A percentile compares a stretch with the other conserved stretches of the same genome.
Conservation (phyloP, 495 filamentous ascomycete species). For the Neurospora sp. region DNA sequence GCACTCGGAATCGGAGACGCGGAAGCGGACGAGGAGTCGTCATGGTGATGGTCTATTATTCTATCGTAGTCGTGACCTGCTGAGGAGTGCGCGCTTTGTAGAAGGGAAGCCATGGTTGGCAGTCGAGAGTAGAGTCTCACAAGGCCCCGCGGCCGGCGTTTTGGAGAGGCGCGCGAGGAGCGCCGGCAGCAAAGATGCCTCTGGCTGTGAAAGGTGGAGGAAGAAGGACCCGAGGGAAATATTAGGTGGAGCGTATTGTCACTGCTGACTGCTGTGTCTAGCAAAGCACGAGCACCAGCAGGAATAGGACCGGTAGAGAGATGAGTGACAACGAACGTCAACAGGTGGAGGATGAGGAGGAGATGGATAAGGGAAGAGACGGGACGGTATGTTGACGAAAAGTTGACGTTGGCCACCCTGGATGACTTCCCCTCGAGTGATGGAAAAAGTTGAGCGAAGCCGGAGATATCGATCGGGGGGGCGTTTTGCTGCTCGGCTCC, state of each 20-base stretch:
- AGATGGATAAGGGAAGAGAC: neutral
- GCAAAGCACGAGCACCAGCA: neutral
- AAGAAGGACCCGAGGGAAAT: neutral
- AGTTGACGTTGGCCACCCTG: neutral
- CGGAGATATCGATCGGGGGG: neutral
- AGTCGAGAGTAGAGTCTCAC: neutral
- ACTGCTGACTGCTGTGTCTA: neutral
- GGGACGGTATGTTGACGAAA: neutral
- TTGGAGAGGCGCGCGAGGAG: neutral
- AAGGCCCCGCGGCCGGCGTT: neutral
- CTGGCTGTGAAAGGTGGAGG: neutral
- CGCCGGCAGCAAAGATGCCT: neutral
- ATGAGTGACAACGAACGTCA: neutral
- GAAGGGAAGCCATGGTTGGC: constrained; percentile 8
- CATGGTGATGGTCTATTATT: constrained; percentile 3
- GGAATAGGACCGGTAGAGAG: neutral
- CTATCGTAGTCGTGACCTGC: constrained; percentile 14
- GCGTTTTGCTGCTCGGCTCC: neutral
- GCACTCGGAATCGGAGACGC: constrained; percentile 17
- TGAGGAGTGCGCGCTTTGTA: neutral
- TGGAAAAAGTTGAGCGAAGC: neutral
- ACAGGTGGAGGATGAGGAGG: neutral
- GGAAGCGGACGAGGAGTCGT: constrained; percentile 4
- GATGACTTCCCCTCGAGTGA: neutral
- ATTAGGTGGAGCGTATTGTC: neutral